phyloP scores from a whole-genome alignment of 176 grass and related monocot genomes.

The Oropetium thomaeum region DNA sequence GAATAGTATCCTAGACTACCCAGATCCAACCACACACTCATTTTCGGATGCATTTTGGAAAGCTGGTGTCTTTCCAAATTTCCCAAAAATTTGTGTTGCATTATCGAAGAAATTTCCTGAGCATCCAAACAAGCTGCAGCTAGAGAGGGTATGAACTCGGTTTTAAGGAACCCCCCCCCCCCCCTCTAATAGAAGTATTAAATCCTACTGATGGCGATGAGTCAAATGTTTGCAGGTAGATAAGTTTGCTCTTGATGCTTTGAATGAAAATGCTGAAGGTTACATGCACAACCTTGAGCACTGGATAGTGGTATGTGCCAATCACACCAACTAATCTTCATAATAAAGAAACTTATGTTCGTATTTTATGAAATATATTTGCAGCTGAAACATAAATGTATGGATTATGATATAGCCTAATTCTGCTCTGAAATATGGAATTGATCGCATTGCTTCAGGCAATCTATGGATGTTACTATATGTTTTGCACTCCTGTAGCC shows the following conservation, averaged over 20 bases:
- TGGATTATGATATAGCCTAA: background rate
- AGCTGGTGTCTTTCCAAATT: constrained; percentile 81
- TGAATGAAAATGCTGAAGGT: constrained; percentile 92
- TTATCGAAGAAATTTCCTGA: constrained; percentile 97
- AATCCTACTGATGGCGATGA: background rate
- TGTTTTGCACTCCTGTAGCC: constrained; percentile 5
- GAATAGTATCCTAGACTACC: constrained; percentile 70
- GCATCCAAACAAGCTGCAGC: constrained; percentile 91
- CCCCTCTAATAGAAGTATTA: background rate
- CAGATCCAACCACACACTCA: constrained; percentile 63
- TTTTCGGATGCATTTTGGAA: constrained; percentile 94
- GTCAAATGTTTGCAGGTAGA: constrained; percentile 64
- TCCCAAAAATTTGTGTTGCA: constrained; percentile 76
- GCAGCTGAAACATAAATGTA: constrained; percentile 1
- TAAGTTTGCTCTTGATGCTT: constrained; percentile 85
- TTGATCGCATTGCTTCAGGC: background rate
- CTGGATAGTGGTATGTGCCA: constrained; percentile 73
- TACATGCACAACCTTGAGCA: constrained; percentile 95
- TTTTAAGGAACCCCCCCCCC: background rate
- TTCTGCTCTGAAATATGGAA: background rate
- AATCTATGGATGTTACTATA: background rate
- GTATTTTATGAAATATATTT: background rate
- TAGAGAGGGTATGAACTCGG: constrained; percentile 60
- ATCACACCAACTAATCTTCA: background rate
- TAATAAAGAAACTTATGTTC: background rate